Conservation (phyloP, 768 basidiomycete species). For the Mycena chlorophos region DNA sequence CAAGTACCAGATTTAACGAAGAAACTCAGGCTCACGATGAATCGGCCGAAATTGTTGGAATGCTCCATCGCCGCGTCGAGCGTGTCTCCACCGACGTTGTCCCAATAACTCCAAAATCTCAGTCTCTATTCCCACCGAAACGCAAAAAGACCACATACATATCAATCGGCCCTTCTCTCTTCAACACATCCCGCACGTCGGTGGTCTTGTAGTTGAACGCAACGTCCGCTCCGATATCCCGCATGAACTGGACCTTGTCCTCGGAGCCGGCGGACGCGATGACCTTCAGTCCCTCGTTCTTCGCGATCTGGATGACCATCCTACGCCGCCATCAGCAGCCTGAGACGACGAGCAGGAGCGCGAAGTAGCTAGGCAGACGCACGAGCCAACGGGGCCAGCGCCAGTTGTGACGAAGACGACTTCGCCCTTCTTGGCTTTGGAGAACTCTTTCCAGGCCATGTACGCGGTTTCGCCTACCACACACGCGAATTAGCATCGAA, state of each 20-base stretch:
- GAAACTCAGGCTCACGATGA: constrained; percentile 27
- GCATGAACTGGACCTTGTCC: constrained; percentile 40
- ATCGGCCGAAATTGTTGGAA: constrained; percentile 35
- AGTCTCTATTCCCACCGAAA: neutral
- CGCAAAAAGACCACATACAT: constrained; percentile 21
- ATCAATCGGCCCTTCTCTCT: constrained; percentile 35
- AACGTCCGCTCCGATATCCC: constrained; percentile 35
- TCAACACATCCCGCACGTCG: constrained; percentile 29
- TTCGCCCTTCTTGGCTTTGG: constrained; percentile 42
- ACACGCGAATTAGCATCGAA: no score
- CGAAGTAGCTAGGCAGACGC: no score
- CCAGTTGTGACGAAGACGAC: constrained; percentile 43
- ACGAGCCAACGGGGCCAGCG: constrained; percentile 63
- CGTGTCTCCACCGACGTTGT: constrained; percentile 43
- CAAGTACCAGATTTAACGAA: neutral
- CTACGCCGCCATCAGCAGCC: neutral
- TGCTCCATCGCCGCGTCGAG: constrained; percentile 44
- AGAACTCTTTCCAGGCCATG: constrained; percentile 42
- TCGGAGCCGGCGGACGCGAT: constrained; percentile 43
- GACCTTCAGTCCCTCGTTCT: constrained; percentile 40
- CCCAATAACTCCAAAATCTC: constrained; percentile 17
- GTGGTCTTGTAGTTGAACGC: constrained; percentile 35
- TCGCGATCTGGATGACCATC: constrained; percentile 29
- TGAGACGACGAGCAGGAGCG: neutral
- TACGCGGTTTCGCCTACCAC: constrained; percentile 40